Evolutionary conservation across 2,329 filamentous ascomycete species (phyloP), one percentile per base, ranked within the genome.

Genomic region (Ceratocystis papillata): DNA sequence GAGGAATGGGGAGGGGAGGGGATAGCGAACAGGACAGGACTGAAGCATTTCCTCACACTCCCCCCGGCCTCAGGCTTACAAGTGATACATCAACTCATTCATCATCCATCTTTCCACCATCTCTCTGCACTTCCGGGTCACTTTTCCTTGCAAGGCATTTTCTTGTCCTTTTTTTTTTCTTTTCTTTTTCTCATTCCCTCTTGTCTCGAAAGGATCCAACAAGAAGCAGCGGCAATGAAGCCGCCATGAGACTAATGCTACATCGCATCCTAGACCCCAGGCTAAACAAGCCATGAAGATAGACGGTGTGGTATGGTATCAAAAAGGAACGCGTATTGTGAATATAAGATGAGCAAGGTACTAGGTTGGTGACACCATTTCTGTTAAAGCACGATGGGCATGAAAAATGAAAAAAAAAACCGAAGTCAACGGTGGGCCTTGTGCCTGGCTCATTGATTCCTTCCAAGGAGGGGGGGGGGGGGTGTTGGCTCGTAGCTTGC

Each of bases 341-440:
- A n/a, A 30, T 57, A 57, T 30, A 57, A 28, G 22, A 7, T 12
- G 37, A 30, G 33, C 53, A 30, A 59, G 53, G 53, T 30, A 33
- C 53, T 17, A 1, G 53, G 53, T 59, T 59, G 5, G n/a, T 59
- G 53, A 59, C 53, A 59, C 53, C 53, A 59, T 59, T 30, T 53
- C 3, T 4, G 53, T 15, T 10, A 7, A n/a, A 59, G 15, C 28
- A 59, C n/a, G 28, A 59, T 30, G 53, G 28, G 12, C 53, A 33
- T 20, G 22, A 57, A 57, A 57, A 57, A 50, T 7, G 6, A 50
- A 22, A 50, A 50, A 28, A 50, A 50, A 22, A 8, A 41, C 20
- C 1, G 20, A 50, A 12, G 46, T 50, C 6, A 53, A 12, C 48
- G 20, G 48, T 5, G 48, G 48, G 22, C 48, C 48, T 25, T 53